These are phyloP conservation scores for Trichoderma harzianum DNA, from an alignment of 2,329 filamentous ascomycete genomes.

Conservation along the genomic window DNA sequence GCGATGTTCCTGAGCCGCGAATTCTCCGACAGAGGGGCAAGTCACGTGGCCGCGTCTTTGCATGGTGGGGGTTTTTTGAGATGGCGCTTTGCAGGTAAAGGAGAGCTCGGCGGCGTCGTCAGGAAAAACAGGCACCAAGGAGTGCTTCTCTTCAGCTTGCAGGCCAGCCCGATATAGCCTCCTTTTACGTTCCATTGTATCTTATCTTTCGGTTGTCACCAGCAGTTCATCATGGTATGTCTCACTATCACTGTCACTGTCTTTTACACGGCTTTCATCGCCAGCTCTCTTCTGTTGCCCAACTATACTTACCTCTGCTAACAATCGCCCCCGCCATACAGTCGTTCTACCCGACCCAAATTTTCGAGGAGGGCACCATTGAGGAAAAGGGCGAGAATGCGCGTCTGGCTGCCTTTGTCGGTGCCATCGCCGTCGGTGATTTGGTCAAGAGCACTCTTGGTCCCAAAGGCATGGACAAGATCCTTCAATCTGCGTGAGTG, in stretches of 20 bases:
- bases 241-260: background rate
- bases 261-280: background rate
- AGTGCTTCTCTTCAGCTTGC: slow-evolving; percentile 12
- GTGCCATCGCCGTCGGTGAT: slow-evolving; percentile 95
- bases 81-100: background rate
- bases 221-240: slow-evolving; percentile 13
- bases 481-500: slow-evolving; percentile 86
- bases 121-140: slow-evolving; percentile 26
- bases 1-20: slow-evolving; percentile 36
- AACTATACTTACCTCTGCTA: slow-evolving; percentile 10
- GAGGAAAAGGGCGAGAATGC: slow-evolving; percentile 99
- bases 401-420: slow-evolving; percentile 95
- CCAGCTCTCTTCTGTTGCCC: background rate
- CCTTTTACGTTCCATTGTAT: background rate
- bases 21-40: slow-evolving; percentile 37
- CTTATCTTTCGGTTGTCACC: slow-evolving; percentile 15
- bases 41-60: slow-evolving; percentile 34
- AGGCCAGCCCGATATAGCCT: slow-evolving; percentile 2
- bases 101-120: slow-evolving; percentile 15
- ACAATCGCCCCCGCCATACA: slow-evolving; percentile 22
- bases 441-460: slow-evolving; percentile 96
- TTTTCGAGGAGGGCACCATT: slow-evolving; percentile 94
- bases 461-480: slow-evolving; percentile 99
- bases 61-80: slow-evolving; percentile 11
- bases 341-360: slow-evolving; percentile 87